Conservation (phyloP, 176 grass and related monocot species). For the Oryza glaberrima region DNA sequence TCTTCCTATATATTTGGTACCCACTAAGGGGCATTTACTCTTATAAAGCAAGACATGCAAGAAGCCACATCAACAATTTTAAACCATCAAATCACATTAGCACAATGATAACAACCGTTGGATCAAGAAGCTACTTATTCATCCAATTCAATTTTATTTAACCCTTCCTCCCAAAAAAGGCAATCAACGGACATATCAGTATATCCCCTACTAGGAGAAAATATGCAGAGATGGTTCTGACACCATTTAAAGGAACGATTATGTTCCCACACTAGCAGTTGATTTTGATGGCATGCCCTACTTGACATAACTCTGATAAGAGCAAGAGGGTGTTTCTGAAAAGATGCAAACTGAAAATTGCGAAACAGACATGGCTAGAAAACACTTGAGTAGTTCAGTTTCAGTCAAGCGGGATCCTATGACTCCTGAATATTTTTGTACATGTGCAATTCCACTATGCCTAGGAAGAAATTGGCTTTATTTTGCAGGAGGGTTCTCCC, state of each 20-base stretch:
- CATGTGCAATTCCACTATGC: not conserved
- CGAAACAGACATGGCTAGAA: not conserved
- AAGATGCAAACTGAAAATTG: not conserved
- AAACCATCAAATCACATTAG: no score
- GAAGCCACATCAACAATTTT: no score
- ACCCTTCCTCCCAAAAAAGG: not conserved
- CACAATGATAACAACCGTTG: no score
- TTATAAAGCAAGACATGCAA: no score
- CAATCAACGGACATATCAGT: not conserved
- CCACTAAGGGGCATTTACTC: no score
- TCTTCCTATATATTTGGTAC: no score
- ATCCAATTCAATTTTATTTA: not conserved
- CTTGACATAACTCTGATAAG: not conserved
- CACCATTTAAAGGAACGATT: not conserved
- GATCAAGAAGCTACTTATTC: no score
- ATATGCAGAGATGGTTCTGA: conserved; percentile 1
- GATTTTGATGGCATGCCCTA: not conserved
- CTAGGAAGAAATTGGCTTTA: not conserved
- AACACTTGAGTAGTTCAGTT: not conserved
- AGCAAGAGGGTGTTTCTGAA: conserved; percentile 14
- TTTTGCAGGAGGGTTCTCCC: not conserved
- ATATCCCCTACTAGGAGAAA: not conserved
- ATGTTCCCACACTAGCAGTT: not conserved
- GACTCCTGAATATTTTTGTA: not conserved
- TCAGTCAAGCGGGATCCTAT: not conserved